A percentile compares a stretch with the other conserved stretches of the same genome.
These are phyloP conservation scores for Myriosclerotinia curreyana DNA, from an alignment of 2,329 filamentous ascomycete genomes.

Conservation along the genomic window DNA sequence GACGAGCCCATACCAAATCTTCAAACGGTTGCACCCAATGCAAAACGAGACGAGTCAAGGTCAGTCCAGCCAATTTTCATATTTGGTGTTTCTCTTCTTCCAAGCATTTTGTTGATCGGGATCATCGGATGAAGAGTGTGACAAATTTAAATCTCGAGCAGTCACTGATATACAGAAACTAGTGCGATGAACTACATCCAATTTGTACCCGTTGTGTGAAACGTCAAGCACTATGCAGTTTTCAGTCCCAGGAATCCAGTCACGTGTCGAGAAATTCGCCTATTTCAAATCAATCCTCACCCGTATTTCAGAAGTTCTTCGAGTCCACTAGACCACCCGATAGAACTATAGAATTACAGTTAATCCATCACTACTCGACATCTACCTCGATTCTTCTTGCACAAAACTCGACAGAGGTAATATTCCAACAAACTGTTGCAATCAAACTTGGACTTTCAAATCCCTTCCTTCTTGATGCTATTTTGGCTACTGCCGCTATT, in stretches of 20 bases:
- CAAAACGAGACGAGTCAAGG: neutral
- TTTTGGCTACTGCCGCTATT: constrained; percentile 1
- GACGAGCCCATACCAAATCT: neutral
- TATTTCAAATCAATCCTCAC: neutral
- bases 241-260: neutral
- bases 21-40: constrained; percentile 1
- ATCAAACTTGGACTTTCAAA: neutral
- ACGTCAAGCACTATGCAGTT: neutral
- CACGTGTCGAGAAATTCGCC: neutral
- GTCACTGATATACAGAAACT: neutral
- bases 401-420: neutral
- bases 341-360: neutral
- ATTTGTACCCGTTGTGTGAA: neutral
- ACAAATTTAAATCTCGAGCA: neutral
- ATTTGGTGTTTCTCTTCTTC: neutral
- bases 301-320: neutral
- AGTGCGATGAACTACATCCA: constrained; percentile 2
- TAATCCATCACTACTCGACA: constrained; percentile 9
- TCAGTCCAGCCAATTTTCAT: neutral
- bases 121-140: neutral
- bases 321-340: neutral
- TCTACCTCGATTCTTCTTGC: constrained; percentile 8
- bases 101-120: neutral
- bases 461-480: neutral
- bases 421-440: neutral